Conservation (phyloP, 108 stramenopile species). For the Cyclotella baltica region DNA sequence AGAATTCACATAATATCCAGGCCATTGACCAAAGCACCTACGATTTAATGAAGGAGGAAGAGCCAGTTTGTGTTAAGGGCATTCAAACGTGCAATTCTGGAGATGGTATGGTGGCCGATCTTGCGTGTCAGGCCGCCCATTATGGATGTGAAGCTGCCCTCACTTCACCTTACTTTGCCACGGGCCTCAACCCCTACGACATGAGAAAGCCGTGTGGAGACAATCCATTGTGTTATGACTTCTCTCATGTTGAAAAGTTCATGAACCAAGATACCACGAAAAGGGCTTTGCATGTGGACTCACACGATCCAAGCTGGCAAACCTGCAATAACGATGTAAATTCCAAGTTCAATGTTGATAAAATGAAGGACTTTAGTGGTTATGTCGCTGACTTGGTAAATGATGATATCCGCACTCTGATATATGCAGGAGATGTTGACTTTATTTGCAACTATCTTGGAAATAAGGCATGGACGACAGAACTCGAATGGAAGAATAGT, state of each 20-base stretch:
- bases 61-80: slow-evolving; percentile 76
- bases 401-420: slow-evolving; percentile 84
- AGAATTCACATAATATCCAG: too few species aligned
- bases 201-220: slow-evolving; percentile 62
- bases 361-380: slow-evolving; percentile 91
- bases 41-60: too few species aligned
- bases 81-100: slow-evolving; percentile 88
- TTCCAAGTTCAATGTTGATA: slow-evolving; percentile 88
- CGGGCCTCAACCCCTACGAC: too few species aligned
- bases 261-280: slow-evolving; percentile 83
- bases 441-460: slow-evolving; percentile 99
- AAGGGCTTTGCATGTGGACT: slow-evolving; percentile 82
- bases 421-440: slow-evolving; percentile 98
- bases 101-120: slow-evolving; percentile 78
- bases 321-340: slow-evolving; percentile 92
- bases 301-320: slow-evolving; percentile 68
- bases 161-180: too few species aligned
- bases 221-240: slow-evolving; percentile 91
- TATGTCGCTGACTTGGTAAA: slow-evolving; percentile 88
- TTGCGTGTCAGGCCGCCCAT: slow-evolving; percentile 98
- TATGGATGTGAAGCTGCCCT: too few species aligned
- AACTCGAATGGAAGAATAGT: slow-evolving; percentile 87
- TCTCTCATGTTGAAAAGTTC: slow-evolving; percentile 64
- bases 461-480: slow-evolving; percentile 93
- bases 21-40: slow-evolving; percentile 87